A percentile compares a stretch with the other conserved stretches of the same genome.
Evolutionary conservation across 2,329 filamentous ascomycete species (phyloP).

Genomic region (Aspergillus sp.): DNA sequence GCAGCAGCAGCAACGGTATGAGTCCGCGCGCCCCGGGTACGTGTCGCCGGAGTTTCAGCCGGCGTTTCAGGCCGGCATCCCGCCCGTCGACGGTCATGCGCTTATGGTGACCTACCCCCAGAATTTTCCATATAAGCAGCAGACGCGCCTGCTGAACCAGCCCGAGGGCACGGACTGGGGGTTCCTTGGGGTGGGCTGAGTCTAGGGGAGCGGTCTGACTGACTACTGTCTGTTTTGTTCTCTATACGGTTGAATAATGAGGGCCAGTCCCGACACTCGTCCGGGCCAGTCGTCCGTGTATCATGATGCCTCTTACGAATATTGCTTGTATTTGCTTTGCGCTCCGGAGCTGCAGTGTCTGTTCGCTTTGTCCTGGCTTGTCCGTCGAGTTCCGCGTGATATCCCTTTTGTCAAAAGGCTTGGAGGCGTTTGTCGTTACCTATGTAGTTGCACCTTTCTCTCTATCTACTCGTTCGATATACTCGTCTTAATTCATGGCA

Average conservation of each 20-base stretch:
- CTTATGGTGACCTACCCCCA: conserved; percentile 34
- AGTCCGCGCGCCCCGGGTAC: conserved; percentile 30
- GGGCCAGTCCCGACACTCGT: neutral
- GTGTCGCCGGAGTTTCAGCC: conserved; percentile 32
- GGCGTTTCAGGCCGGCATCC: conserved; percentile 23
- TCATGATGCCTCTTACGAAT: neutral
- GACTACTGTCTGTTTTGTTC: neutral
- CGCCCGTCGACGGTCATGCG: conserved; percentile 28
- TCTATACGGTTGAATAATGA: neutral
- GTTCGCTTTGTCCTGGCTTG: neutral
- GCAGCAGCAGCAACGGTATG: conserved; percentile 34
- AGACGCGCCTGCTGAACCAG: conserved; percentile 34
- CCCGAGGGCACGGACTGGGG: conserved; percentile 41
- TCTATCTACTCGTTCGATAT: too few relatives aligned
- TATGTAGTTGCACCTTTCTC: conserved; percentile 10
- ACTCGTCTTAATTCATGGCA: too few relatives aligned
- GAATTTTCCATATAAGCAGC: conserved; percentile 34
- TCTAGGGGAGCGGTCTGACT: too few relatives aligned
- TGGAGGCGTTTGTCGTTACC: conserved; percentile 21
- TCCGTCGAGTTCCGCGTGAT: neutral
- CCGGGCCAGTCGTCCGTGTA: neutral
- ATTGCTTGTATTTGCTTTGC: neutral
- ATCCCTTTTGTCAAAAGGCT: conserved; percentile 15
- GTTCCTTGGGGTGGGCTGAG: conserved; percentile 38
- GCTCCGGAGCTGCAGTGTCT: neutral